phyloP scores from a whole-genome alignment of 176 grass and related monocot species.

The Otatea glauca region DNA sequence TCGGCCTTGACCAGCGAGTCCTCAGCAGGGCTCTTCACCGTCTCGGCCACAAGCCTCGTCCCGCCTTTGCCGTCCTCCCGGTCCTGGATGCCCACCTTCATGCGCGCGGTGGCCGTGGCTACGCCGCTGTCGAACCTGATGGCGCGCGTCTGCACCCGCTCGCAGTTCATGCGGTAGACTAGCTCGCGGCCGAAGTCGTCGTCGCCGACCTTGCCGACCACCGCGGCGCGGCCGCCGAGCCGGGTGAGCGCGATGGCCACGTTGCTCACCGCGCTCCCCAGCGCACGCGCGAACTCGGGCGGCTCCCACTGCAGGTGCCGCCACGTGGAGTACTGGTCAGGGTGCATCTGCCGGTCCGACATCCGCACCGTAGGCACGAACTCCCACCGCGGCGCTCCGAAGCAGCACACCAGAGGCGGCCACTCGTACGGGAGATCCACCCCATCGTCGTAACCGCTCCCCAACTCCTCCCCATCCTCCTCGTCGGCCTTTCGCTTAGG shows the following conservation, averaged over 20 bases:
- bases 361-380: constrained; percentile 84
- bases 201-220: constrained; percentile 84
- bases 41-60: constrained; percentile 73
- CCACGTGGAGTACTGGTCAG: constrained; percentile 80
- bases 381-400: constrained; percentile 79
- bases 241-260: constrained; percentile 73
- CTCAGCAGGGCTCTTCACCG: constrained; percentile 63
- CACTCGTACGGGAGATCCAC: constrained; percentile 47
- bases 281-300: constrained; percentile 79
- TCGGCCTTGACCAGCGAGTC: constrained; percentile 70
- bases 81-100: constrained; percentile 67
- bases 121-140: constrained; percentile 53
- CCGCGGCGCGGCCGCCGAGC: constrained; percentile 71
- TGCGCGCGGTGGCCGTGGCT: constrained; percentile 69
- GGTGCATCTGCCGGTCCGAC: constrained; percentile 82
- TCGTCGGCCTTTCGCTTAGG: background rate
- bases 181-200: constrained; percentile 84
- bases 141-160: constrained; percentile 78
- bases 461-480: background rate
- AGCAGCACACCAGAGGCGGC: constrained; percentile 76
- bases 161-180: constrained; percentile 70
- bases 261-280: constrained; percentile 74
- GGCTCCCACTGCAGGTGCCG: constrained; percentile 81
- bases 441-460: constrained; percentile 24
- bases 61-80: constrained; percentile 46